A percentile compares a stretch with the other conserved stretches of the same genome.
Conservation (phyloP, 768 basidiomycete species). For the Termitomyces titanicus region DNA sequence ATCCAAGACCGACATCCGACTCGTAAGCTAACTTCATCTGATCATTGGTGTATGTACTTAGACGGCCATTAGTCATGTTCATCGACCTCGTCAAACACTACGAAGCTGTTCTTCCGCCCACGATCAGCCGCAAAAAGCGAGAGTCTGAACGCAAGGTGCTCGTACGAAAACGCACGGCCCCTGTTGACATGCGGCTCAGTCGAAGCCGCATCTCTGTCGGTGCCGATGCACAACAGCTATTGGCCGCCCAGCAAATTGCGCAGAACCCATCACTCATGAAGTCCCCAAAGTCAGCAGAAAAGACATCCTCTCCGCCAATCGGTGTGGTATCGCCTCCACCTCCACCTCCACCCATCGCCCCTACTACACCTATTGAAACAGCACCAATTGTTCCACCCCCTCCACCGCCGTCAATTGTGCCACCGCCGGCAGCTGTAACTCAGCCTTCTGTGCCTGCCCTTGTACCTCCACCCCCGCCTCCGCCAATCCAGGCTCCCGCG, state of each 20-base stretch:
- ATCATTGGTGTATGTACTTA: background rate
- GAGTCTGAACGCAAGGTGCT: conserved; percentile 86
- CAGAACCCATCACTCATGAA: conserved; percentile 45
- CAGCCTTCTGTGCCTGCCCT: conserved; percentile 19
- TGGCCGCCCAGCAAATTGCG: conserved; percentile 65
- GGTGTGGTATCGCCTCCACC: conserved; percentile 12
- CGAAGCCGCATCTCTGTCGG: conserved; percentile 72
- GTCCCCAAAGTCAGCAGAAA: conserved; percentile 30
- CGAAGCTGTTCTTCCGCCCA: conserved; percentile 68
- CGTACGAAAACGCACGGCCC: conserved; percentile 80
- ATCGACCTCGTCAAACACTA: conserved; percentile 82
- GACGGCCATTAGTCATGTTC: conserved; percentile 57
- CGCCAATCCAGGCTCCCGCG: conserved; percentile 23
- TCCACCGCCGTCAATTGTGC: conserved; percentile 15
- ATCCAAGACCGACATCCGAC: conserved; percentile 90
- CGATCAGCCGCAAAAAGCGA: conserved; percentile 80
- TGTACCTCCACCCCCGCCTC: conserved; percentile 22
- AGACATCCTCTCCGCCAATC: conserved; percentile 25
- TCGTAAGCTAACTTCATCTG: conserved; percentile 36
- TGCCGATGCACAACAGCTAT: conserved; percentile 64
- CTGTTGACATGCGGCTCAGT: conserved; percentile 85
- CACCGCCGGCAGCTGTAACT: conserved; percentile 16
- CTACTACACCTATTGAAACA: conserved; percentile 2
- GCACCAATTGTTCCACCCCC: background rate
- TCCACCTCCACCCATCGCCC: conserved; percentile 16